Base-by-base conservation (phyloP, 257 asterid species). In the Gardenia jasminoides region DNA sequence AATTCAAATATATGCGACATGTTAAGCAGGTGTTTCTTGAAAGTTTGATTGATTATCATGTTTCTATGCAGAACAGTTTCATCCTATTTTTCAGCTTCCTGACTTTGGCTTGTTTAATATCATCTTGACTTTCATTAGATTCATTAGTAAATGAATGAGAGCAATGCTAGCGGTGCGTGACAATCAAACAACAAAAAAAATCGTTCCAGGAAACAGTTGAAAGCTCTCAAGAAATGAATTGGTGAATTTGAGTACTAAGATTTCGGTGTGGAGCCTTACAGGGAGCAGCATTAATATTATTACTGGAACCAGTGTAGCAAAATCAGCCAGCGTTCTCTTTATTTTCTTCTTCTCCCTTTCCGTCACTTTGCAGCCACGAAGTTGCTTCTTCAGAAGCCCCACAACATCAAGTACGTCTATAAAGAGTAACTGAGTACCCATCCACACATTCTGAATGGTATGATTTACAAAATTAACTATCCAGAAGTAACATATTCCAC, bases 241-340 rank as follows among this genome's bases (percentile, higher is more conserved):
- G 56, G 48, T 41, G 13, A 41, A 71, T 9, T 41, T 41, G 8
- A 52, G 6, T 54, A 50, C n/a, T 62, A 43, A 56, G 62, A 77
- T 54, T 36, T 19, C 31, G 74, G 69, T 46, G 61, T 30, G 36
- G 78, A 50, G 83, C 31, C 90, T 92, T 88, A 93, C 98, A 19
- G 98, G 98, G 58, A 93, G 78, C 77, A 93, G 85, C 96, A 93
- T 93, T 52, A 93, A 85, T 83, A 93, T 88, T 39, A 92, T 87
- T 10, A 93, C 84, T 74, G 98, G 97, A 75, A 93, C 82, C 79
- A 93, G 95, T 15, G 92, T 84, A 33, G 90, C 89, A 68, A 90
- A 79, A 71, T 93, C 98, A 11, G 77, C 78, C 22, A 87, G 65
- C 16, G 97, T 90, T 84, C 85, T 81, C 79, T 82, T 78, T 80